Evolutionary conservation across 371 early-diverging fungal species (phyloP).

Genomic region (Enterospora canceri): DNA sequence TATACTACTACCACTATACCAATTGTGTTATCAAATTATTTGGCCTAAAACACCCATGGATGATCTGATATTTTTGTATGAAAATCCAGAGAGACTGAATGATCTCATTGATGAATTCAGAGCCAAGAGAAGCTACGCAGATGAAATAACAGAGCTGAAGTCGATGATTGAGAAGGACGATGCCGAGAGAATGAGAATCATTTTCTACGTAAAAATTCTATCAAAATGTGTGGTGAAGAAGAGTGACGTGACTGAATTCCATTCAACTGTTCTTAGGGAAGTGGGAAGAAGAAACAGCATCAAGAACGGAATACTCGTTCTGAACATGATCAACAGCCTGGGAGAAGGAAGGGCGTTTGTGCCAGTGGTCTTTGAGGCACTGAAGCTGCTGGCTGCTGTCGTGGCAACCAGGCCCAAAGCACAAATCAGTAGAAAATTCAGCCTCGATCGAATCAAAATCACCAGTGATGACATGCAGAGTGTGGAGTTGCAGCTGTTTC

Average conservation of each 20-base stretch:
- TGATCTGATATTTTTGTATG: no score
- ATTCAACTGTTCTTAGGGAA: background rate
- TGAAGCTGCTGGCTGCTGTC: background rate
- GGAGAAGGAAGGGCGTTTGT: background rate
- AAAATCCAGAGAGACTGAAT: no score
- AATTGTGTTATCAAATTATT: no score
- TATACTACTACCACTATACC: no score
- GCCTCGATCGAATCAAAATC: constrained; percentile 6
- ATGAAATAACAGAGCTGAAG: background rate
- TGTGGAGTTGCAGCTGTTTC: constrained; percentile 15
- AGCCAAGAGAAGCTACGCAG: background rate
- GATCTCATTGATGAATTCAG: background rate
- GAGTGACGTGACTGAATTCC: background rate
- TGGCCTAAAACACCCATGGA: no score
- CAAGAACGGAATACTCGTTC: constrained; percentile 12
- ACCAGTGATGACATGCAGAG: constrained; percentile 4
- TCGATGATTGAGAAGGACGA: background rate
- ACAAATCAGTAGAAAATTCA: background rate
- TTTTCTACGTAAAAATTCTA: constrained; percentile 10
- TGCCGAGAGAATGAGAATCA: constrained; percentile 1
- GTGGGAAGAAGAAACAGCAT: background rate
- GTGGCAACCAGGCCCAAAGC: background rate
- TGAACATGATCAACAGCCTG: background rate
- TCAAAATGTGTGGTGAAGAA: constrained; percentile 6
- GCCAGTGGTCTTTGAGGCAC: background rate